phyloP scores from a whole-genome alignment of 305 asterid genomes.

The Solanum aculeatissimum region DNA sequence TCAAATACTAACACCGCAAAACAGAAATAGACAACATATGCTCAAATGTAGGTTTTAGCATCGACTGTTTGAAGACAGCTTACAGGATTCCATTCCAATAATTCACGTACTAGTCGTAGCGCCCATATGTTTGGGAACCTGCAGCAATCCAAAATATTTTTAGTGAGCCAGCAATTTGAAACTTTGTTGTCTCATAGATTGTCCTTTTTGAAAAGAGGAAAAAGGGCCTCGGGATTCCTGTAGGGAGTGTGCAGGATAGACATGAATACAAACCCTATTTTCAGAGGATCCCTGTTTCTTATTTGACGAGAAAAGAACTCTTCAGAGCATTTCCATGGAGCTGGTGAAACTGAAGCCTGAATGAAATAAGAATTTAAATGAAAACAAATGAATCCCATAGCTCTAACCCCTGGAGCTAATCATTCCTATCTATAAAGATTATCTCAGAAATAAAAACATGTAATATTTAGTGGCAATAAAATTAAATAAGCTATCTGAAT shows the following conservation, averaged over 20 bases:
- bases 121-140: conserved; percentile 86
- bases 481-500: background rate
- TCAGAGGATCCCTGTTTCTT: conserved; percentile 87
- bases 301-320: conserved; percentile 68
- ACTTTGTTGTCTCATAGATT: background rate
- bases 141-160: background rate
- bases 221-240: background rate
- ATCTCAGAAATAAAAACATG: background rate
- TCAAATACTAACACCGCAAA: background rate
- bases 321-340: conserved; percentile 97
- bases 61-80: conserved; percentile 20
- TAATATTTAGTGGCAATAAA: background rate
- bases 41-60: background rate
- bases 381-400: background rate
- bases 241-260: background rate
- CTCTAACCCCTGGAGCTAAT: background rate
- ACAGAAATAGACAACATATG: background rate
- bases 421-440: background rate
- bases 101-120: conserved; percentile 73
- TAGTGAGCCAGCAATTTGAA: background rate
- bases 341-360: conserved; percentile 77
- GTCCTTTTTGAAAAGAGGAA: background rate
- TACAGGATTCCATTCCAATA: conserved; percentile 88
- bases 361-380: background rate
- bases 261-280: conserved; percentile 57